A percentile compares a stretch with the other conserved stretches of the same genome.
These are phyloP conservation scores for Zelopaecilomyces penicillatus DNA, from an alignment of 2,329 filamentous ascomycete species.

Conservation along the genomic window DNA sequence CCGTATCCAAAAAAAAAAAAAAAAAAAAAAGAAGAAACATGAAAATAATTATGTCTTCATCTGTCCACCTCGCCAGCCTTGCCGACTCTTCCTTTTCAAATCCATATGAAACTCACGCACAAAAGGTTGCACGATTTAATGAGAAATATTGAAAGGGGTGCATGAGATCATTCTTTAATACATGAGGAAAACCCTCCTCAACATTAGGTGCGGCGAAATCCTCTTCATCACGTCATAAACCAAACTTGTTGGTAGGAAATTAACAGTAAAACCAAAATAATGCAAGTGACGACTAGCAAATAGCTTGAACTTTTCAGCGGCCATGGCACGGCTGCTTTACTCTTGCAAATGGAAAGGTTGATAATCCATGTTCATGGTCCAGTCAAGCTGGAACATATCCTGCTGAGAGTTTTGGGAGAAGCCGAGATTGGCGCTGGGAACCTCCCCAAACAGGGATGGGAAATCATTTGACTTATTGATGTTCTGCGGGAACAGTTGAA, in stretches of 20 bases:
- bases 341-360: constrained; percentile 23
- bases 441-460: constrained; percentile 40
- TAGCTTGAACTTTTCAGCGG: too few species aligned
- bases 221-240: constrained; percentile 8
- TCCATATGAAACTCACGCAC: too few species aligned
- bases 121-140: too few species aligned
- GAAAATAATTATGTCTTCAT: too few species aligned
- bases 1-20: too few species aligned
- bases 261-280: too few species aligned
- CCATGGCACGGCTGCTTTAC: background rate
- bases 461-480: constrained; percentile 33
- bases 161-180: constrained; percentile 1
- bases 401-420: constrained; percentile 46
- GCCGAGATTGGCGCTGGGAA: constrained; percentile 42
- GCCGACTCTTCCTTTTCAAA: too few species aligned
- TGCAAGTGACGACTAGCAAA: too few species aligned
- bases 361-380: constrained; percentile 32
- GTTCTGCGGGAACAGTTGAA: constrained; percentile 49
- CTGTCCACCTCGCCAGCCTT: too few species aligned
- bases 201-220: constrained; percentile 4
- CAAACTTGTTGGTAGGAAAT: background rate
- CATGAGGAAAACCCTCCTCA: constrained; percentile 4
- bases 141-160: too few species aligned
- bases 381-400: constrained; percentile 38
- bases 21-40: too few species aligned